phyloP scores from a whole-genome alignment of 257 asterid species.

The Ballota nigra region DNA sequence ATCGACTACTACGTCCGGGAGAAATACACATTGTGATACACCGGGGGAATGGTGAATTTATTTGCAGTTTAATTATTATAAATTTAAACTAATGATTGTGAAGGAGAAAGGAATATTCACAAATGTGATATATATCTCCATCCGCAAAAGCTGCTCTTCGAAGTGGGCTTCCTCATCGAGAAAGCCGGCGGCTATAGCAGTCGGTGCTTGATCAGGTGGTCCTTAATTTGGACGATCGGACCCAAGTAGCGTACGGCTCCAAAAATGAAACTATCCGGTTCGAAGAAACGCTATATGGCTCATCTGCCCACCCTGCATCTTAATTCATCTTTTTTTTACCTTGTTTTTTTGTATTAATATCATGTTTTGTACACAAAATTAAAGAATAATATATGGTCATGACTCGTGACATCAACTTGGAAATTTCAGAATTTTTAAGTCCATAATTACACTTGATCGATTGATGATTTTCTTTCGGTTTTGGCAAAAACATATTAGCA shows the following conservation, averaged over 20 bases:
- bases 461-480: no score
- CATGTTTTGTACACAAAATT: neutral
- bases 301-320: conserved; percentile 66
- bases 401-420: neutral
- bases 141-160: conserved; percentile 87
- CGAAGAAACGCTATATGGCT: conserved; percentile 73
- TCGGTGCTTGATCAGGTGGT: conserved; percentile 77
- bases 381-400: neutral
- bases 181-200: conserved; percentile 88
- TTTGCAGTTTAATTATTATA: neutral
- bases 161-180: conserved; percentile 92
- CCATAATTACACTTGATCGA: neutral
- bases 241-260: conserved; percentile 95
- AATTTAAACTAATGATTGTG: conserved; percentile 59
- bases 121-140: conserved; percentile 78
- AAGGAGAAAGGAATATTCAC: conserved; percentile 96
- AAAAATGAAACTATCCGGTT: conserved; percentile 88
- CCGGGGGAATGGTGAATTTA: conserved; percentile 88
- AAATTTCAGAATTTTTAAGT: neutral
- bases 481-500: no score
- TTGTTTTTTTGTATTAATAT: neutral
- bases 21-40: conserved; percentile 96
- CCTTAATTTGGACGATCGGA: conserved; percentile 67
- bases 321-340: neutral
- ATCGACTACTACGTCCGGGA: conserved; percentile 82